Base-by-base conservation (phyloP, 2,329 filamentous ascomycete genomes). In the Venturia asperata region DNA sequence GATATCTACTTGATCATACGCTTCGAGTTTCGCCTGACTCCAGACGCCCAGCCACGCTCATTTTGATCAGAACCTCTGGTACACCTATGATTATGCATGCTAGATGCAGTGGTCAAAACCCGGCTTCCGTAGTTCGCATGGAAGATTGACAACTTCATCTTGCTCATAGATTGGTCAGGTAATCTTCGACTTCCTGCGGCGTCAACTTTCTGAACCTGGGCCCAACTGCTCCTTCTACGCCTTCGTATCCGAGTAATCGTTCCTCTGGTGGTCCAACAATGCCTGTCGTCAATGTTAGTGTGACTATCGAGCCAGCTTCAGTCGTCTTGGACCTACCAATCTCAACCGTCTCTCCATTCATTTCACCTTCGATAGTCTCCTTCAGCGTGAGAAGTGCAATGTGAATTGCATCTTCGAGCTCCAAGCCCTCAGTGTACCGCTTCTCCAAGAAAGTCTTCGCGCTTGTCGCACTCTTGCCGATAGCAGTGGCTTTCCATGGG, bases 381-480 rank as follows among this genome's bases (percentile, higher is more conserved):
- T 99, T 99, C 75, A 99, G 81, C 34, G 94, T 99, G 76, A 99
- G 82, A 65, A 99, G 84, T 67, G 94, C 94, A 81, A 99, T 99
- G 79, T 99, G 94, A 71, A 99, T 94, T 11, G 94, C 94, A 78
- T 99, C 94, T 79, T 99, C 94, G 68, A 99, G 82, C 83, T 99
- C 94, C 74, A 99, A 80, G 49, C 92, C 92, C 76, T 99, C 94
- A 5, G 92, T 97, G 80, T 97, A 99, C 79, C 94, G 85, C 87
- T 99, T 99, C 84, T 99, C 94, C 76, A 99, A 79, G 81, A 99
- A 99, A 0, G 94, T 99, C 86, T 99, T 99, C 65, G 94, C 94
- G 73, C 92, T 96, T 49, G 94, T 96, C 64, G 94, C 94, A 75
- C 92, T 96, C 86, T 99, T 99, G 74, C 94, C 94, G 74, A 99